These are phyloP conservation scores for Cyanidiococcus yangmingshanensis DNA, from an alignment of 23 red algal species.

Conservation along the genomic window DNA sequence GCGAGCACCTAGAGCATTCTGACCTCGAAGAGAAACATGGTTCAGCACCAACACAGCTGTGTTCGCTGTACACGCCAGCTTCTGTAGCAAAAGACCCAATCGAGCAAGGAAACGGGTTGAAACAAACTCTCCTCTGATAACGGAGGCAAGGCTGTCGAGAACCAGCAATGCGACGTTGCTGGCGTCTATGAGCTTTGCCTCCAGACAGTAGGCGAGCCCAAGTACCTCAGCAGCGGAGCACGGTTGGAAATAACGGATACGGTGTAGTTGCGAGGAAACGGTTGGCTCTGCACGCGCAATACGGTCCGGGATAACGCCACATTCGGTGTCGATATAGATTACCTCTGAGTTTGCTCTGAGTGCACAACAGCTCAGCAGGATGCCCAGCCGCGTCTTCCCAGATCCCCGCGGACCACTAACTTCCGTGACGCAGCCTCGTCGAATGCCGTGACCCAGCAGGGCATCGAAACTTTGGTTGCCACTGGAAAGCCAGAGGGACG, in stretches of 20 bases:
- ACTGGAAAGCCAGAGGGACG: too few species aligned
- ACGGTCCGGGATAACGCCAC: neutral
- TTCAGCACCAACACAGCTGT: constrained; percentile 6
- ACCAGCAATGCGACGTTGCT: neutral
- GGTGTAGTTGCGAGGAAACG: neutral
- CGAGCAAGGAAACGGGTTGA: neutral
- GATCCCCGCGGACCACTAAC: neutral
- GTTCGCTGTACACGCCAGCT: neutral
- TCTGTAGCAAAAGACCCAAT: neutral
- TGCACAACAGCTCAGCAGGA: neutral
- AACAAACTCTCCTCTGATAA: neutral
- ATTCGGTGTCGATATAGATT: neutral
- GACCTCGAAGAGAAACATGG: neutral
- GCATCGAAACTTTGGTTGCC: neutral
- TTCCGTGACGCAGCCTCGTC: neutral
- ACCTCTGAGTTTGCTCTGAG: neutral
- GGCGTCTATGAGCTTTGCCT: neutral
- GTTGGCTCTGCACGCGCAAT: neutral
- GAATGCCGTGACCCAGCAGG: neutral
- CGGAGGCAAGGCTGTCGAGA: neutral
- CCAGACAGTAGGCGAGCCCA: neutral
- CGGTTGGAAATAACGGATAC: neutral
- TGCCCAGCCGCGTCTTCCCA: neutral
- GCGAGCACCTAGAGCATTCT: neutral
- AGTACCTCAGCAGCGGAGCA: neutral